phyloP scores from a whole-genome alignment of 2,329 filamentous ascomycete species.

The Colletotrichum echinochloae region DNA sequence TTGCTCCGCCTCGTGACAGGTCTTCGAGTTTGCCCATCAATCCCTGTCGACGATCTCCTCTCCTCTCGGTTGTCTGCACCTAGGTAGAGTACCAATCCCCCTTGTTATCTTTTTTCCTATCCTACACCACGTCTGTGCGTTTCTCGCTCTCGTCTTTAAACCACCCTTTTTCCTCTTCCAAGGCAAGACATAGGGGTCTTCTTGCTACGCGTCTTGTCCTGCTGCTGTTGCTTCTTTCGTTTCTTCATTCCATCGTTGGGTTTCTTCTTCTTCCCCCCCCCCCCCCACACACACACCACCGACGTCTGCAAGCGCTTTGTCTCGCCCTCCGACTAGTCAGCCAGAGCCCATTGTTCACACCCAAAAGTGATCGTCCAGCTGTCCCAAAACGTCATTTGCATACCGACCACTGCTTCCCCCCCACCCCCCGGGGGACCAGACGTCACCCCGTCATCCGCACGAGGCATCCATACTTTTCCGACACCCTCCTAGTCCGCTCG shows the following conservation, averaged over 20 bases:
- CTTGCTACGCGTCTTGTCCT: neutral
- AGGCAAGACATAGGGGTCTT: neutral
- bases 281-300: neutral
- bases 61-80: slow-evolving; percentile 9
- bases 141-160: slow-evolving; percentile 22
- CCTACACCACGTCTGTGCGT: neutral
- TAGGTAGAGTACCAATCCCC: neutral
- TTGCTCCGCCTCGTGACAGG: slow-evolving; percentile 37
- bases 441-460: slow-evolving; percentile 30
- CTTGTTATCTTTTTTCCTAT: neutral
- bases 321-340: slow-evolving; percentile 3
- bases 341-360: slow-evolving; percentile 16
- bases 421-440: slow-evolving; percentile 23
- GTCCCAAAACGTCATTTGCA: slow-evolving; percentile 37
- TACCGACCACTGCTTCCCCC: slow-evolving; percentile 27
- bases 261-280: neutral
- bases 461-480: slow-evolving; percentile 18
- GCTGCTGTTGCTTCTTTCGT: slow-evolving; percentile 3
- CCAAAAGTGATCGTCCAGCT: slow-evolving; percentile 5
- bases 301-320: slow-evolving; percentile 13
- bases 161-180: neutral
- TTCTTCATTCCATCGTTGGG: neutral
- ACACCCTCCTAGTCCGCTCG: slow-evolving; percentile 24
- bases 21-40: slow-evolving; percentile 23
- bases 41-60: slow-evolving; percentile 22